Evolutionary conservation across 2,329 filamentous ascomycete species (phyloP).

Genomic region (Orbilia blumenaviensis): DNA sequence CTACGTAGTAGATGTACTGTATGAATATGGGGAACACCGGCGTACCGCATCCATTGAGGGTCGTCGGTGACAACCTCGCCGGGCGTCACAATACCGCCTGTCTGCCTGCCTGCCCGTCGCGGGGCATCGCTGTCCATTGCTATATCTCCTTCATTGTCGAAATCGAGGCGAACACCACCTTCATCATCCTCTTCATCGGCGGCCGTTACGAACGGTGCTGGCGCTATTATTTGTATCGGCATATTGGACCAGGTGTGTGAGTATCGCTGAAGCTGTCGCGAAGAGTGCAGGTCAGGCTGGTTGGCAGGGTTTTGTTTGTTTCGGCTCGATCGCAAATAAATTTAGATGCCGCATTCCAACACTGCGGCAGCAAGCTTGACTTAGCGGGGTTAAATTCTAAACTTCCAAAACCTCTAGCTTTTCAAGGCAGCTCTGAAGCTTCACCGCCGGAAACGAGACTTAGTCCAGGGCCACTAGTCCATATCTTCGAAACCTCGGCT

Average conservation of each 20-base stretch:
- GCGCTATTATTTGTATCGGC: conserved; percentile 54
- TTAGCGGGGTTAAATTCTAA: conserved; percentile 23
- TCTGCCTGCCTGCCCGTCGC: conserved; percentile 7
- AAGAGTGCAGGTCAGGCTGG: too few species aligned
- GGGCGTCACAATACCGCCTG: conserved; percentile 75
- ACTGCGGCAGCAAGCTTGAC: conserved; percentile 4
- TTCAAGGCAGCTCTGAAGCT: not conserved
- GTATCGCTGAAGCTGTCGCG: too few species aligned
- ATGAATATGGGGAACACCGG: conserved; percentile 54
- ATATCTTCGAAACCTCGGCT: too few species aligned
- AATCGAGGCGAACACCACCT: conserved; percentile 66
- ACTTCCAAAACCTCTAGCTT: not conserved
- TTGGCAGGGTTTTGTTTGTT: too few species aligned
- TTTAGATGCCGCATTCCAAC: conserved; percentile 24
- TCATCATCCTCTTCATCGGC: conserved; percentile 75
- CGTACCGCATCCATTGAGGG: conserved; percentile 90
- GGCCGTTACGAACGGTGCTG: conserved; percentile 60
- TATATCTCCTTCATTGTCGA: conserved; percentile 56
- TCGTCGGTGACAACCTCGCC: conserved; percentile 88
- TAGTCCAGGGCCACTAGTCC: too few species aligned
- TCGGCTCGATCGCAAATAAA: not conserved
- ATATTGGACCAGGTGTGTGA: not conserved
- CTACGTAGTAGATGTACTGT: conserved; percentile 4
- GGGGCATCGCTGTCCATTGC: conserved; percentile 31
- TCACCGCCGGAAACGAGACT: not conserved